Percentiles rank a stretch among this genome's conserved stretches.
These are phyloP conservation scores for Dryas drummondii DNA, from an alignment of 306 rosid species.

Conservation along the genomic window DNA sequence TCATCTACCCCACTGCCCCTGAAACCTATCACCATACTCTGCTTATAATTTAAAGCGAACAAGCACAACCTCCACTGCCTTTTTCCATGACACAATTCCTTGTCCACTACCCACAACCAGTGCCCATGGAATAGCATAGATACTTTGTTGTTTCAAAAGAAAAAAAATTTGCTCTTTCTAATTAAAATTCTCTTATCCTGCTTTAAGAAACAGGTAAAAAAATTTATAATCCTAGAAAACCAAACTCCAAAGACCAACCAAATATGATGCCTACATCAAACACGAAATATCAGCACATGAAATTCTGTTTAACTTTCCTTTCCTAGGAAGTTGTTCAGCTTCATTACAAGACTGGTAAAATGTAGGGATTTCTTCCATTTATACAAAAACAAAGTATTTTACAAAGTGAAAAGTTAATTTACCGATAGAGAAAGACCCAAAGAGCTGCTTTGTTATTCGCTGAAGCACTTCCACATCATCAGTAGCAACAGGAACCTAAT, in stretches of 20 bases:
- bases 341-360: conserved; percentile 6
- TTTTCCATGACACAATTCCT: neutral
- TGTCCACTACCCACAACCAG: neutral
- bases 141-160: neutral
- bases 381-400: neutral
- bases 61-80: neutral
- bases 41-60: neutral
- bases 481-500: conserved; percentile 82
- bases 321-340: neutral
- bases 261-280: neutral
- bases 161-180: neutral
- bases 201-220: neutral
- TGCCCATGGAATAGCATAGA: neutral
- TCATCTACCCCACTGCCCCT: neutral
- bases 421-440: conserved; percentile 76
- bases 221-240: neutral
- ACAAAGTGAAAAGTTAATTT: conserved; percentile 20
- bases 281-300: neutral
- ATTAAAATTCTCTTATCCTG: neutral
- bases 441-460: conserved; percentile 69
- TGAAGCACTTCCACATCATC: conserved; percentile 82
- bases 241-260: neutral
- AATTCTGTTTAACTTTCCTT: neutral
- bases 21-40: neutral
- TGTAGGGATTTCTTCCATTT: neutral